phyloP scores from a whole-genome alignment of 2,329 filamentous ascomycete species.

The Achaetomium macrosporum region DNA sequence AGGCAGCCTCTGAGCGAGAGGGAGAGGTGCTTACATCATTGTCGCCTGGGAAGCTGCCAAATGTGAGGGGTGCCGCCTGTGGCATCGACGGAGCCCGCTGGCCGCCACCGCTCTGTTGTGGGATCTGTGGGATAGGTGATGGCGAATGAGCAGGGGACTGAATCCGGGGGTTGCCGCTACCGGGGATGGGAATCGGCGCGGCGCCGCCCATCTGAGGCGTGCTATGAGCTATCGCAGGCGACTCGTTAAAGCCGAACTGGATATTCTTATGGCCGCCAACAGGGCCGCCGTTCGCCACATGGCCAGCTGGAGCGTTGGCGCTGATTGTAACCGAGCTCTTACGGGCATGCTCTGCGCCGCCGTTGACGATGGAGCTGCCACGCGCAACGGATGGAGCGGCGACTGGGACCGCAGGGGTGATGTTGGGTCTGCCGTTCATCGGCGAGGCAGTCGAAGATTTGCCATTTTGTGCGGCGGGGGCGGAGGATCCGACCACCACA shows the following conservation, averaged over 20 bases:
- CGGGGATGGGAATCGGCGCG: constrained; percentile 57
- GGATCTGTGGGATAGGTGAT: constrained; percentile 85
- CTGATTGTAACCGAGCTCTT: constrained; percentile 91
- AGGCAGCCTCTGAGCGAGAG: neutral
- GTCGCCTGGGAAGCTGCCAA: constrained; percentile 77
- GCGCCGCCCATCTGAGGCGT: constrained; percentile 53
- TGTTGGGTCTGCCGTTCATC: constrained; percentile 77
- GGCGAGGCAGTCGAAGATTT: constrained; percentile 65
- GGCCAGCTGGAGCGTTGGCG: constrained; percentile 70
- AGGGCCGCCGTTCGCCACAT: constrained; percentile 67
- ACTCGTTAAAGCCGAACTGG: constrained; percentile 75
- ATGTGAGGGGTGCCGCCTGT: constrained; percentile 66
- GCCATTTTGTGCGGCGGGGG: constrained; percentile 51
- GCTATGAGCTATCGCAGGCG: constrained; percentile 61
- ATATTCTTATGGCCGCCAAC: constrained; percentile 57
- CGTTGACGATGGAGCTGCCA: constrained; percentile 63
- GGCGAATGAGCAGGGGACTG: constrained; percentile 84
- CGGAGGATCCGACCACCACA: constrained; percentile 51
- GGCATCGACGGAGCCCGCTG: constrained; percentile 74
- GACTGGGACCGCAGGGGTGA: constrained; percentile 58
- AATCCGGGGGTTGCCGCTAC: constrained; percentile 57
- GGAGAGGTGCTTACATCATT: constrained; percentile 59
- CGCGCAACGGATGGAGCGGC: constrained; percentile 56
- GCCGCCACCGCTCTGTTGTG: constrained; percentile 79
- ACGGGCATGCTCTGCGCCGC: constrained; percentile 66